A percentile compares a stretch with the other conserved stretches of the same genome.
Evolutionary conservation across 1,284 basidiomycete species (phyloP).

Genomic region (Rhodotorula sp.): DNA sequence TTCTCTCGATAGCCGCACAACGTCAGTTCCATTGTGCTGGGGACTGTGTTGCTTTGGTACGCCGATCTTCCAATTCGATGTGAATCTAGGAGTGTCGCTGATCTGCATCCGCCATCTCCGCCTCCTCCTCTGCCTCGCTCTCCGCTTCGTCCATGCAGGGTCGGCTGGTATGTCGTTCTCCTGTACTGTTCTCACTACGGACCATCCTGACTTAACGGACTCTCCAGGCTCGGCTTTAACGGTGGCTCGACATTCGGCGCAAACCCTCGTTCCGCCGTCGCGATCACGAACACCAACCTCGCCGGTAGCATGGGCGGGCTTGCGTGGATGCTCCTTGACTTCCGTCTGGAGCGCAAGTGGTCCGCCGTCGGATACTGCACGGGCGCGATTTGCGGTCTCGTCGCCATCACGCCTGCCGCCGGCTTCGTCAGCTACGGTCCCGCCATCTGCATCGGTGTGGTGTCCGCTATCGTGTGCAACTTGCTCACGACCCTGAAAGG

Average conservation of each 20-base stretch:
- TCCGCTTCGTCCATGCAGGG: no score
- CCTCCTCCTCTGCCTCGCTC: no score
- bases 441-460: conserved; percentile 69
- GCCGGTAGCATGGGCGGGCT: conserved; percentile 51
- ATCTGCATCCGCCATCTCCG: no score
- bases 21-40: conserved; percentile 51
- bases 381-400: conserved; percentile 65
- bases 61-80: no score
- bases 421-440: conserved; percentile 60
- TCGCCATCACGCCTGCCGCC: conserved; percentile 65
- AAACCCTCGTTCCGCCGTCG: conserved; percentile 52
- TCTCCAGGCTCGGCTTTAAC: conserved; percentile 44
- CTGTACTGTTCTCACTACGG: no score
- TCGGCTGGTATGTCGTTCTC: no score
- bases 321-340: conserved; percentile 54
- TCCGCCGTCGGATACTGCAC: conserved; percentile 76
- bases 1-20: conserved; percentile 47
- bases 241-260: conserved; percentile 53
- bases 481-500: conserved; percentile 78
- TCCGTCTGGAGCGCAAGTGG: conserved; percentile 54
- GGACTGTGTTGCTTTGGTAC: conserved; percentile 52
- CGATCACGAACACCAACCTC: conserved; percentile 53
- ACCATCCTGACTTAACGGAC: no score
- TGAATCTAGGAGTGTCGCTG: no score
- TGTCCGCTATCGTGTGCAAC: conserved; percentile 76